Evolutionary conservation across 208 protist genomes (phyloP).

Genomic region (Wallacemonas sp.): DNA sequence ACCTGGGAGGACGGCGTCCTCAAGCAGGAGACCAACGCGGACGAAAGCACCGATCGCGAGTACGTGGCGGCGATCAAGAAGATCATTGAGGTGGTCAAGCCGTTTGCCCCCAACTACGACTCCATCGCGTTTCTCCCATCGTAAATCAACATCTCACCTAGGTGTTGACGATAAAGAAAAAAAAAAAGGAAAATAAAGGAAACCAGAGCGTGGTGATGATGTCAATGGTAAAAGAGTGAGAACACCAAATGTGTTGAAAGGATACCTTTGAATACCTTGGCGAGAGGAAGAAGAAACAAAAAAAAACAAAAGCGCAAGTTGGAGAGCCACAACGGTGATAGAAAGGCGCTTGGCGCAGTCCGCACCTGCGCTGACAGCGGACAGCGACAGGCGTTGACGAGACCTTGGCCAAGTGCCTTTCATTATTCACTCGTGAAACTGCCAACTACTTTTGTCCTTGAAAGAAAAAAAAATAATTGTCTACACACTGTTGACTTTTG

Average conservation of each 20-base stretch:
- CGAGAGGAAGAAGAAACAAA: constrained; percentile 15
- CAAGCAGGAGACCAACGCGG: constrained; percentile 60
- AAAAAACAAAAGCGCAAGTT: constrained; percentile 18
- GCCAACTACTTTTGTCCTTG: too few relatives aligned
- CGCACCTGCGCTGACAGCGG: too few relatives aligned
- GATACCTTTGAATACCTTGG: too few relatives aligned
- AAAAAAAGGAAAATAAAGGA: constrained; percentile 20
- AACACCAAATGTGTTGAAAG: too few relatives aligned
- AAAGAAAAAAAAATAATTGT: too few relatives aligned
- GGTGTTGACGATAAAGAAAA: constrained; percentile 13
- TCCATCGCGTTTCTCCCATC: constrained; percentile 39
- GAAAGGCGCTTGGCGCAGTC: too few relatives aligned
- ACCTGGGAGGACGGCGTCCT: constrained; percentile 78
- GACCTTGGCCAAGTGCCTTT: too few relatives aligned
- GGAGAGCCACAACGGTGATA: too few relatives aligned
- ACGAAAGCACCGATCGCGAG: constrained; percentile 39
- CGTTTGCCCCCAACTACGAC: constrained; percentile 73
- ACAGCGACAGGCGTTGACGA: too few relatives aligned
- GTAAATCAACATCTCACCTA: constrained; percentile 5
- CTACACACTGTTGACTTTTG: background rate
- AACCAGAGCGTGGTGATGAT: too few relatives aligned
- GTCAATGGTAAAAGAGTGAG: too few relatives aligned
- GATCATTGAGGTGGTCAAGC: constrained; percentile 62
- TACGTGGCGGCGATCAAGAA: constrained; percentile 62
- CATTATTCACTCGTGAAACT: constrained; percentile 1